Percentiles rank a stretch among this genome's conserved stretches.
These are phyloP conservation scores for Phytophthora fragariae DNA, from an alignment of 352 stramenopile species.

Conservation along the genomic window DNA sequence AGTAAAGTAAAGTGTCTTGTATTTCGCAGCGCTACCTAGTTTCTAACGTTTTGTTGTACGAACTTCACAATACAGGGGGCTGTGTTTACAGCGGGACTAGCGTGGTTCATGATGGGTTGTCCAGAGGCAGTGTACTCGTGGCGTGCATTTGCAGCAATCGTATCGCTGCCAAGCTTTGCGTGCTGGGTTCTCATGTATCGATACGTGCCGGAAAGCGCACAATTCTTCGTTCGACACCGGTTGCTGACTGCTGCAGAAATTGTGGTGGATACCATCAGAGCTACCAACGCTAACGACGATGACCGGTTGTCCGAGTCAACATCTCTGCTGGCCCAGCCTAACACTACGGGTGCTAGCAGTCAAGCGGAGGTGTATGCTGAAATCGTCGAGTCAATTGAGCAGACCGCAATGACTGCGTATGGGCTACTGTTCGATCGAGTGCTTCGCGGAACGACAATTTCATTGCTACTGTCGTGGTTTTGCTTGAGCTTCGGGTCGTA, in stretches of 20 bases:
- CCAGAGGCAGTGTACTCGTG: constrained; percentile 58
- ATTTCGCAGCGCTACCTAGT: neutral
- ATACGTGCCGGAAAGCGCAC: constrained; percentile 85
- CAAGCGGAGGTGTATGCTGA: constrained; percentile 16
- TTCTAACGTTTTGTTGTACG: neutral
- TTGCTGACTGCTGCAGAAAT: constrained; percentile 61
- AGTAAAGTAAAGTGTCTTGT: constrained; percentile 17
- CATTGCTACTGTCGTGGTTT: constrained; percentile 72
- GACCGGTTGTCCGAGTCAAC: constrained; percentile 17
- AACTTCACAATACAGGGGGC: constrained; percentile 52
- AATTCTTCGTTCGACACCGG: constrained; percentile 66
- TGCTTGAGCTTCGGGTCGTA: constrained; percentile 90
- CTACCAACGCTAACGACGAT: constrained; percentile 39
- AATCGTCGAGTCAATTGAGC: constrained; percentile 5
- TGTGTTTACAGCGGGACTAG: constrained; percentile 82
- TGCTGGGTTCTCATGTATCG: constrained; percentile 74
- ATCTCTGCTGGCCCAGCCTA: constrained; percentile 9
- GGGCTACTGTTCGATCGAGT: constrained; percentile 63
- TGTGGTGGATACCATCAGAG: constrained; percentile 68
- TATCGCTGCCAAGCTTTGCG: constrained; percentile 70
- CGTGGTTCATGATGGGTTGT: constrained; percentile 84
- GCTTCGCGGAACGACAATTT: constrained; percentile 66
- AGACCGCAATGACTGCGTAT: constrained; percentile 40
- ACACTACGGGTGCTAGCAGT: constrained; percentile 2
- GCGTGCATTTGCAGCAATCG: constrained; percentile 79